These are phyloP conservation scores for Novymonas esmeraldas DNA, from an alignment of 208 protist genomes.

Conservation along the genomic window DNA sequence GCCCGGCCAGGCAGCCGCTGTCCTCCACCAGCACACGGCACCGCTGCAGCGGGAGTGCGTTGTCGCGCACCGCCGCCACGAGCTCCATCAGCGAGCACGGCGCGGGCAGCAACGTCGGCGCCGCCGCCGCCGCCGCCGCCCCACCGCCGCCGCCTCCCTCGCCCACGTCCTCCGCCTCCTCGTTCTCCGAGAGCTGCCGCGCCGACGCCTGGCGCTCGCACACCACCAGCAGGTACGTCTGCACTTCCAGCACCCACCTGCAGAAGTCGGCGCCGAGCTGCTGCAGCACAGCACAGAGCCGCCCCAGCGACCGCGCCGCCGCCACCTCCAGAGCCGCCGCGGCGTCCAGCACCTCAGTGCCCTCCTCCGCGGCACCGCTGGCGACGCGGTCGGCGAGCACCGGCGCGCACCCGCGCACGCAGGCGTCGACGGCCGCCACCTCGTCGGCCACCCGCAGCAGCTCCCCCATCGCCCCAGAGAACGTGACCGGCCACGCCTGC, in stretches of 20 bases:
- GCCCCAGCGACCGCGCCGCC: slow-evolving; percentile 33
- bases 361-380: not conserved
- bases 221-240: slow-evolving; percentile 29
- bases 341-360: slow-evolving; percentile 8
- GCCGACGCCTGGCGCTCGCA: slow-evolving; percentile 1
- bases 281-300: slow-evolving; percentile 40
- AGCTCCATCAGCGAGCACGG: slow-evolving; percentile 25
- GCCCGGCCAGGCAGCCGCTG: slow-evolving; percentile 36
- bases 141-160: too few relatives aligned
- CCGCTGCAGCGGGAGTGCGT: slow-evolving; percentile 35
- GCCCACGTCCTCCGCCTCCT: slow-evolving; percentile 2
- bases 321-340: slow-evolving; percentile 34
- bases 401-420: not conserved
- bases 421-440: slow-evolving; percentile 32
- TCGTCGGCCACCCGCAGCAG: slow-evolving; percentile 42
- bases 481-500: slow-evolving; percentile 14
- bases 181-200: not conserved
- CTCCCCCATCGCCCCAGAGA: slow-evolving; percentile 21
- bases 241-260: slow-evolving; percentile 51
- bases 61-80: slow-evolving; percentile 33
- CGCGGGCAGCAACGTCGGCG: slow-evolving; percentile 1
- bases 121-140: too few relatives aligned
- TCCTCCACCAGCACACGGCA: slow-evolving; percentile 34
- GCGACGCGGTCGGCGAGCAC: not conserved
- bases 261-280: slow-evolving; percentile 35